Evolutionary conservation across 108 stramenopile genomes (phyloP), one percentile per base, ranked within the genome.

Genomic region (Nitzschia inconspicua): DNA sequence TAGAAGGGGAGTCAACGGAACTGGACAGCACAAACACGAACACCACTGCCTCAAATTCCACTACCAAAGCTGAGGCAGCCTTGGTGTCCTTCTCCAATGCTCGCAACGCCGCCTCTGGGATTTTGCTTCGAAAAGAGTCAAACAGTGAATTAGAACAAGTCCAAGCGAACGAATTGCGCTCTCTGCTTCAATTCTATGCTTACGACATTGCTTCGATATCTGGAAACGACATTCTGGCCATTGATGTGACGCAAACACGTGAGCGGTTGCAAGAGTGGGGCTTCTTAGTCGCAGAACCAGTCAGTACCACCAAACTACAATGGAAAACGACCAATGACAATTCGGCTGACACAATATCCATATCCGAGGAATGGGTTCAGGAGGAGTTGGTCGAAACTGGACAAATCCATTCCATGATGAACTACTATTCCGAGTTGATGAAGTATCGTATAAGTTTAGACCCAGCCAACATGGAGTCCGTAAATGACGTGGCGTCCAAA

Each of bases 41-140:
- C 13, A 36, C 18, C 3, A 42, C 24, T 6, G 20, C 49, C 4
- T 5, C 23, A 18, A 22, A 48, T 8, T 11, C 18, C 0, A 52
- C 23, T 9, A 37, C 16, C 56, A 8, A n/a, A 36, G 5, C 35
- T 2, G 14, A 1, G 31, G 26, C 51, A 10, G 24, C 43, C 57
- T 53, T 55, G 36, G 22, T 25, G 20, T 63, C 63, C 24, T 90
- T 91, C 73, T 73, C 91, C 24, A 97, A 91, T 73, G 78, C 96
- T 10, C 83, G 96, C 16, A 97, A 96, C 76, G 93, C 93, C 16
- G 96, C 95, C 18, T 85, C 90, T 14, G 96, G 96, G 7, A 91
- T 93, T 42, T 68, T 97, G 34, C 72, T 95, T 7, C 78, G 89
- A 25, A 92, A 85, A 67, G 80, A 82, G 44, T 53, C 43, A 19